phyloP scores from a whole-genome alignment of 257 asterid species.

The Primulina eburnea region DNA sequence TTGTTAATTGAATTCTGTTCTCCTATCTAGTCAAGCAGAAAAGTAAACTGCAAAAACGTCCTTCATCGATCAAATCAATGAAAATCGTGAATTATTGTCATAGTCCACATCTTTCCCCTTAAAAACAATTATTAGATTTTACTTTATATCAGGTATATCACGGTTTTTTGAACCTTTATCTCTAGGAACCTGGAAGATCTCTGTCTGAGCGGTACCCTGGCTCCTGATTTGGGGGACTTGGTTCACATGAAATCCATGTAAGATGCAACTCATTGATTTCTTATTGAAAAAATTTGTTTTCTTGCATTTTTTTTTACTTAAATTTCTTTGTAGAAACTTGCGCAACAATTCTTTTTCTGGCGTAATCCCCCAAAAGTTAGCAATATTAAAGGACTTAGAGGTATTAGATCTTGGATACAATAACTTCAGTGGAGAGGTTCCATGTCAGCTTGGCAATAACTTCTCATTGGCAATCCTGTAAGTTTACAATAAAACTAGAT shows the following conservation, averaged over 20 bases:
- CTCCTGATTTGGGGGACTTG: slow-evolving; percentile 59
- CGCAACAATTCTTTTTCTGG: slow-evolving; percentile 87
- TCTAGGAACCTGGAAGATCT: slow-evolving; percentile 74
- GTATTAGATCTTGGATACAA: slow-evolving; percentile 76
- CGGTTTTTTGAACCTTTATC: neutral
- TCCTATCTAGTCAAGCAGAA: neutral
- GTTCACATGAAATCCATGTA: slow-evolving; percentile 64
- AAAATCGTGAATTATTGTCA: neutral
- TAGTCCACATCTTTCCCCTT: neutral
- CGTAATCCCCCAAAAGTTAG: slow-evolving; percentile 59
- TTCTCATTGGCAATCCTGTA: slow-evolving; percentile 52
- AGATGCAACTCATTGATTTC: slow-evolving; percentile 26
- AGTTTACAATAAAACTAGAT: slow-evolving; percentile 24
- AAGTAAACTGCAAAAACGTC: neutral
- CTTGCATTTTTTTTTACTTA: neutral
- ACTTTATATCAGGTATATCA: neutral
- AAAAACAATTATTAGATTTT: neutral
- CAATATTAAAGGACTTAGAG: slow-evolving; percentile 55
- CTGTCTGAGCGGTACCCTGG: slow-evolving; percentile 60
- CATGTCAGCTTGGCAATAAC: slow-evolving; percentile 52
- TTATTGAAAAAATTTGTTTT: neutral
- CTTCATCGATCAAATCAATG: neutral
- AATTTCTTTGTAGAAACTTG: slow-evolving; percentile 48
- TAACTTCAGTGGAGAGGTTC: slow-evolving; percentile 74
- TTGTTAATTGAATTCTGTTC: too few species aligned